phyloP scores from a whole-genome alignment of 2,329 filamentous ascomycete species.

The Xylaria sp. region DNA sequence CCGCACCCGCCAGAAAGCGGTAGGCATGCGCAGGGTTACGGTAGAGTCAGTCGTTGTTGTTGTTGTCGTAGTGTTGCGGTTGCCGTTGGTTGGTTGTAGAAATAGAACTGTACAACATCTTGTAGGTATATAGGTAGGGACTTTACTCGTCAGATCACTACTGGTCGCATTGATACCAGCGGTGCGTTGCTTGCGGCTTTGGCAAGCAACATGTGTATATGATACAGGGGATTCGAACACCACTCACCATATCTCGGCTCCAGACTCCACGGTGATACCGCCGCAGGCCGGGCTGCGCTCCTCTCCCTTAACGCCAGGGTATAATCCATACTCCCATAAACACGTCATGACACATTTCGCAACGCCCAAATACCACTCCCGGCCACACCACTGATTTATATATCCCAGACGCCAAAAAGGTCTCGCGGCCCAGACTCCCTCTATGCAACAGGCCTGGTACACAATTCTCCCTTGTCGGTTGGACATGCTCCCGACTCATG shows the following conservation, averaged over 20 bases:
- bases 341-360: background rate
- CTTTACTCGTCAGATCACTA: background rate
- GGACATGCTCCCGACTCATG: background rate
- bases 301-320: constrained; percentile 22
- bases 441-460: no score
- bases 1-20: constrained; percentile 52
- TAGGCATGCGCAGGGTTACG: constrained; percentile 25
- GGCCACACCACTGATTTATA: background rate
- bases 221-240: background rate
- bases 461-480: background rate
- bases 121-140: background rate
- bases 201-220: background rate
- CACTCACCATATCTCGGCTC: background rate
- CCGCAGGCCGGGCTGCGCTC: background rate
- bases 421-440: background rate
- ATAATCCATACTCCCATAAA: constrained; percentile 11
- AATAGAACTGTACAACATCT: constrained; percentile 33
- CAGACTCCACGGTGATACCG: background rate
- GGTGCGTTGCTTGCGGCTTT: background rate
- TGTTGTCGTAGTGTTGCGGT: background rate
- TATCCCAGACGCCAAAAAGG: background rate
- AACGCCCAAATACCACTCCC: background rate
- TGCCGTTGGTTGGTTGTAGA: background rate
- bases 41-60: background rate
- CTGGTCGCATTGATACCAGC: background rate